Evolutionary conservation across 768 basidiomycete genomes (phyloP).

Genomic region (Podaxis sp.): DNA sequence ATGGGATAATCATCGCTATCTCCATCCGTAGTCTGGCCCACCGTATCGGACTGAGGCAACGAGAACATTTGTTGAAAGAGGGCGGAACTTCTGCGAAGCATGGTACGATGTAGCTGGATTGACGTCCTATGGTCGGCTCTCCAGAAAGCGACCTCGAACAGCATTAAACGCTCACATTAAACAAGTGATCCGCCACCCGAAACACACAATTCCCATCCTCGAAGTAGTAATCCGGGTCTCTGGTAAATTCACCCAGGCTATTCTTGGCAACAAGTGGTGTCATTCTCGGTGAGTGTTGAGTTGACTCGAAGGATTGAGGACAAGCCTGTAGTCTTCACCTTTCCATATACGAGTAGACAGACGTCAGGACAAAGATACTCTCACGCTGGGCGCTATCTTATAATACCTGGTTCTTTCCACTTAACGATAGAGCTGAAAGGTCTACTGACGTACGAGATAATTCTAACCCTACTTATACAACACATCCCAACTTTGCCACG

Average conservation of each 20-base stretch:
- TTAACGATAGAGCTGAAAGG: too few species aligned
- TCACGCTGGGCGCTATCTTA: background rate
- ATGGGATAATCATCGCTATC: background rate
- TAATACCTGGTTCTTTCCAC: too few species aligned
- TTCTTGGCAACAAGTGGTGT: too few species aligned
- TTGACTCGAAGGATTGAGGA: background rate
- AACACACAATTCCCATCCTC: background rate
- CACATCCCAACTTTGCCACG: background rate
- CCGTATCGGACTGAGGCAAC: background rate
- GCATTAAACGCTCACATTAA: background rate
- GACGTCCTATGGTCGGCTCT: background rate
- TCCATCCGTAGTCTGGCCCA: background rate
- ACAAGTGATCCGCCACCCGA: background rate
- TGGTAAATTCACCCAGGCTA: background rate
- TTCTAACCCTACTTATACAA: background rate
- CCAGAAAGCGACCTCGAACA: background rate
- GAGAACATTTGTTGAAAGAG: background rate
- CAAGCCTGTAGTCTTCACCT: background rate
- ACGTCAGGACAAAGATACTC: background rate
- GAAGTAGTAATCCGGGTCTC: background rate
- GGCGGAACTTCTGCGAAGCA: background rate
- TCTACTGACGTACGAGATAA: background rate
- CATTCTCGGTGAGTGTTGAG: too few species aligned
- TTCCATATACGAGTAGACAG: background rate
- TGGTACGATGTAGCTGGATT: constrained; percentile 5